Evolutionary conservation across 2,329 filamentous ascomycete species (phyloP), one percentile per base, ranked within the genome.

Genomic region (Trichothecium roseum): DNA sequence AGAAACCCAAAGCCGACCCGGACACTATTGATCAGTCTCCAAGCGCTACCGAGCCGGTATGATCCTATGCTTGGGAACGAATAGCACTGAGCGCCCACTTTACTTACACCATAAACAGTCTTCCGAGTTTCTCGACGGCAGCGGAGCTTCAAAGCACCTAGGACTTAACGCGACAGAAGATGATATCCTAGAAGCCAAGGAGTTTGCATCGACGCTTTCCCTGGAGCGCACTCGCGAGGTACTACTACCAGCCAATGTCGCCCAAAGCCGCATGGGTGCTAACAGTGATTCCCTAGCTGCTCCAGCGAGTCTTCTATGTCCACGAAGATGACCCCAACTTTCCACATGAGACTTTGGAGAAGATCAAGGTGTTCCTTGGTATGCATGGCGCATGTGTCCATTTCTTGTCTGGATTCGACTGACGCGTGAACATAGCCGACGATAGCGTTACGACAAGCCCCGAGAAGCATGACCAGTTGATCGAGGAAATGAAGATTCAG

Each of bases 401-500:
- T n/a, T n/a, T n/a, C n/a, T n/a, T n/a, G n/a, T n/a, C n/a, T n/a
- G n/a, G n/a, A n/a, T n/a, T n/a, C n/a, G n/a, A n/a, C n/a, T n/a
- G n/a, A n/a, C n/a, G n/a, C n/a, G n/a, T n/a, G 20, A 24, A 10
- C 20, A 24, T n/a, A 37, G 47, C 43, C 18, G 49, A 51, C 27
- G 40, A 45, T 2, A 50, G 48, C 20, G 37, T 59, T 22, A 46
- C 58, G 27, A 45, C 51, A n/a, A 46, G 55, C 22, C 59, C 60
- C 8, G 56, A 61, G 24, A 56, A 56, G 26, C 46, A 64, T 15
- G 41, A 49, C n/a, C 51, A 56, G 0, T 40, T 66, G 18, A 67
- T 72, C 34, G 48, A 56, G n/a, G 62, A 69, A 42, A 69, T 72
- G 54, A 72, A 70, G 48, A 55, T 69, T 2, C 64, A 72, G 45